Evolutionary conservation across 352 stramenopile species (phyloP), one percentile per base, ranked within the genome.

Genomic region (Globisporangium spinosum): DNA sequence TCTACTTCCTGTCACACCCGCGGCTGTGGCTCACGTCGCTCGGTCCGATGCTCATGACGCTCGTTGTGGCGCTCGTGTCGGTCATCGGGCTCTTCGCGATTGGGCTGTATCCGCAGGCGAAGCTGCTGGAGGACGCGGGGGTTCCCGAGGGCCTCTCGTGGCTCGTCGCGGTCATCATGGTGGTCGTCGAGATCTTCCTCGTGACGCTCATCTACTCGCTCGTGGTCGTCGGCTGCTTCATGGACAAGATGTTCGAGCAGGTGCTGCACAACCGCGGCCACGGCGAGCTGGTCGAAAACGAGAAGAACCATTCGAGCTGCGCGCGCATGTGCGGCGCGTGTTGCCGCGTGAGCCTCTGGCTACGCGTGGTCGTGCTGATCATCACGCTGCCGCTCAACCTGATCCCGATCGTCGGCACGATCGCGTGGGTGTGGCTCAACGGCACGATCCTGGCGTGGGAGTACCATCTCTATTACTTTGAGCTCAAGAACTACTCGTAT

Each of bases 391-490:
- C 85, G 40, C 76, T 93, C 25, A 85, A 91, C 62, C 68, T 93
- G 49, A 73, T 93, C 40, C 85, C 85, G 6, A 65, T 93, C 51
- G 49, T 89, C 59, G 85, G 85, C 56, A 87, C 80, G 32, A 58
- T 88, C 55, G 58, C 81, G 34, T 93, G 85, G 64, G 71, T 87
- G 62, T 91, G 77, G 78, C 70, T 91, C 64, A 91, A 93, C 70
- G 81, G 82, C 67, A 80, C 77, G 22, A 70, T 91, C 58, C 63
- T 89, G 58, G 83, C 77, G 8, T 93, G 85, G 85, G 83, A 91
- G 68, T 81, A 87, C 51, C 83, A 91, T 63, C 70, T 90, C 35
- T 85, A 85, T 67, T 93, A 90, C 69, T 91, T 93, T 68, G 83
- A 90, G 70, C 77, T 90, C 64, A 87, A 87, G 58, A 79, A 82